Evolutionary conservation across 1,284 basidiomycete genomes (phyloP), one percentile per base, ranked within the genome.

Genomic region (Kalmanozyma brasiliensis): DNA sequence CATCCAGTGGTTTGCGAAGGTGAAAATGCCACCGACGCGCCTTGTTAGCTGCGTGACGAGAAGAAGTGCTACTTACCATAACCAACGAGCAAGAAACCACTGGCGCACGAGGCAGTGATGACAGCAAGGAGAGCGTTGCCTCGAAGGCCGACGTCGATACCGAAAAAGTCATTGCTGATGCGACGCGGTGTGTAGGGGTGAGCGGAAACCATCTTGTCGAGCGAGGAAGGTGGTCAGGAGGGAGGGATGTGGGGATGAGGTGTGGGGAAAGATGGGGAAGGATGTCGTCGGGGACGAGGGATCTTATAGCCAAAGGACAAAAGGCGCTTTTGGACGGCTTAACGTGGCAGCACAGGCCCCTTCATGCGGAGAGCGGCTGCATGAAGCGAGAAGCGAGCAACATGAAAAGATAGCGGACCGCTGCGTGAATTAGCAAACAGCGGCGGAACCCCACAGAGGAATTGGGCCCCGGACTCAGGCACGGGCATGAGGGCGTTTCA

Each of bases 61-160:
- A 4, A 26, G 32, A 30, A 26, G 16, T 36, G 45, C n/a, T n/a
- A 26, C 24, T 36, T 34, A 38, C 34, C 49, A 10, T 69, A 69
- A 13, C 69, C 67, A 4, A 72, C 64, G 0, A 69, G 38, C 3
- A 42, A 19, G 42, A 72, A 72, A 13, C 58, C 64, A 7, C 44
- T 44, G 17, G 69, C 69, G 23, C 64, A 67, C 34, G 46, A 40
- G 38, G 56, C 62, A 17, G 67, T 70, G 43, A 66, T 70, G 40
- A 60, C 62, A 13, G 62, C 24, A 11, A 70, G 47, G 14, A 70
- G 33, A 32, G 45, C 60, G 11, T 52, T 63, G 51, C 67, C 67
- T 16, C 48, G 49, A 5, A 70, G 62, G 29, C 67, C 67, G 16
- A 65, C 17, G 19, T 70, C 67, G 46, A 66, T n/a, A 41, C 63